Evolutionary conservation across 495 filamentous ascomycete species (phyloP).

Genomic region (Cercophora sp.): DNA sequence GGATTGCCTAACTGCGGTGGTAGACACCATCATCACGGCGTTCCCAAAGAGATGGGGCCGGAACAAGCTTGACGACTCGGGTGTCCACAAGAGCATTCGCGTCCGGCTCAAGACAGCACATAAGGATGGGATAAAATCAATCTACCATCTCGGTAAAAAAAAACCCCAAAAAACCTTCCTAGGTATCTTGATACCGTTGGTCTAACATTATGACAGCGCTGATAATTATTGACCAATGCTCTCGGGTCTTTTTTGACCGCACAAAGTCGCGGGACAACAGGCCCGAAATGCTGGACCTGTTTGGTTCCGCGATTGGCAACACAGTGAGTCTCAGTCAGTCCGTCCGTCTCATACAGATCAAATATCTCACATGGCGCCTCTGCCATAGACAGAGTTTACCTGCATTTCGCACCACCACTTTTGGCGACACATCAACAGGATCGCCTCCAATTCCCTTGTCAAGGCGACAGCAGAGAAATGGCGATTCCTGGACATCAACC

Average conservation of each 20-base stretch:
- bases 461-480: background rate
- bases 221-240: constrained; percentile 2
- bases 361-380: no score
- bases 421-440: background rate
- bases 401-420: background rate
- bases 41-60: background rate
- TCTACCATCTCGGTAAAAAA: background rate
- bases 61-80: background rate
- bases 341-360: no score
- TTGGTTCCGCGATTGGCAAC: background rate
- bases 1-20: background rate
- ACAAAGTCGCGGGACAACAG: constrained; percentile 2
- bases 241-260: background rate
- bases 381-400: background rate
- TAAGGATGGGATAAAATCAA: background rate
- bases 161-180: no score
- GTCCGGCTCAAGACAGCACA: background rate
- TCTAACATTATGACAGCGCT: background rate
- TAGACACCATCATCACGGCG: constrained; percentile 3
- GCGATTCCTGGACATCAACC: background rate
- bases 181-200: no score
- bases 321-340: background rate
- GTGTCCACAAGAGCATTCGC: constrained; percentile 1
- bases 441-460: background rate
- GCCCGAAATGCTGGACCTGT: constrained; percentile 1